Conservation (phyloP, 2,329 filamentous ascomycete genomes). For the Clathrospora elynae region DNA sequence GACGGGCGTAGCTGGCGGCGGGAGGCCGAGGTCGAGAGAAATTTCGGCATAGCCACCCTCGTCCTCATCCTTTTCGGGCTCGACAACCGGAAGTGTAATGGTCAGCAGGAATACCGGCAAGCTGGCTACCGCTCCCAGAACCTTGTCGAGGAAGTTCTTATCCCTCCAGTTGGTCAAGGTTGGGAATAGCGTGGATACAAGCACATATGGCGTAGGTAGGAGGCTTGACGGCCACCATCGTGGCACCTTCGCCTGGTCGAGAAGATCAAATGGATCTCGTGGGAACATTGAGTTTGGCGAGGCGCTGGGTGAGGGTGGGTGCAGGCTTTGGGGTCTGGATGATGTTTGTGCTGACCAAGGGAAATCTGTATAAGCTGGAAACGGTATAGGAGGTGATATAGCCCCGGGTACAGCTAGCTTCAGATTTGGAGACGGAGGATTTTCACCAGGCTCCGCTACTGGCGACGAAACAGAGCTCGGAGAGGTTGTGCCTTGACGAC, state of each 20-base stretch:
- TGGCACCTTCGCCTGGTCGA: conserved; percentile 53
- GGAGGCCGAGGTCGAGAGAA: conserved; percentile 40
- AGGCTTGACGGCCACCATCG: conserved; percentile 82
- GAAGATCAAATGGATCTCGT: conserved; percentile 51
- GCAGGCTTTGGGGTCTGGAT: conserved; percentile 61
- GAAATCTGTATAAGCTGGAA: conserved; percentile 69
- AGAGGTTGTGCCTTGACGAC: conserved; percentile 25
- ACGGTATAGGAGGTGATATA: conserved; percentile 62
- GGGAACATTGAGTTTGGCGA: conserved; percentile 57
- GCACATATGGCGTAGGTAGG: conserved; percentile 72
- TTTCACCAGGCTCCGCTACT: conserved; percentile 25
- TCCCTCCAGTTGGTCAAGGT: conserved; percentile 81
- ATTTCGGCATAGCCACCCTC: conserved; percentile 22
- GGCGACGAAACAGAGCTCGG: conserved; percentile 39
- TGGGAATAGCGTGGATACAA: conserved; percentile 80
- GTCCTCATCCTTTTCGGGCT: conserved; percentile 61
- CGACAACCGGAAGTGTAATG: conserved; percentile 88
- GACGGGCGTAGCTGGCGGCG: conserved; percentile 33
- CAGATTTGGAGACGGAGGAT: conserved; percentile 43
- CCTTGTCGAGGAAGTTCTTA: conserved; percentile 83
- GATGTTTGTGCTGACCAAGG: conserved; percentile 49
- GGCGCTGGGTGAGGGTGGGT: conserved; percentile 59
- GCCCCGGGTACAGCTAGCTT: conserved; percentile 50
- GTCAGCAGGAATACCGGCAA: conserved; percentile 89
- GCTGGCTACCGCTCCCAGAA: conserved; percentile 81